Evolutionary conservation across 768 basidiomycete genomes (phyloP), one percentile per base, ranked within the genome.

Genomic region (Pulveroboletus frians): DNA sequence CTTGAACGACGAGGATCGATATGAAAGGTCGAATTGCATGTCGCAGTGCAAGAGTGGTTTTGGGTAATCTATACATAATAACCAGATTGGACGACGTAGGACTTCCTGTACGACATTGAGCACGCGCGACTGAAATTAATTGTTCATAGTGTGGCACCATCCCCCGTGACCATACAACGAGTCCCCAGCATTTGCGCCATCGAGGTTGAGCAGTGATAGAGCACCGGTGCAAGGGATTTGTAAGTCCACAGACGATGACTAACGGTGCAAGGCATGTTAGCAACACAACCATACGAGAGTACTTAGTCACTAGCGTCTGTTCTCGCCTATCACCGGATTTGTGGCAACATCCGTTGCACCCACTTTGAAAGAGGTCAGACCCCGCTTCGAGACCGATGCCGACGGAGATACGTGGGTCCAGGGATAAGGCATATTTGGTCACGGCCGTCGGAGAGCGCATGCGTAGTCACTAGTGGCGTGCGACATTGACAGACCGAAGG

Each of bases 71-170:
- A 14, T 47, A 23, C 38, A 47, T 49, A 26, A 26, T 26, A 49
- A 56, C 47, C 35, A 34, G 37, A 47, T 21, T 32, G 27, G 27
- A 35, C 6, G 35, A 15, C 14, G n/a, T 32, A 17, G 17, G n/a
- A 34, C 14, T 48, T 41, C 21, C 56, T 61, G 60, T 62, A 47
- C 36, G 39, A 38, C 39, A 57, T 40, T 20, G 21, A 41, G 20
- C 27, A 45, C 15, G 20, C 13, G 18, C 13, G 17, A 40, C 37
- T 18, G 9, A 8, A 30, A 41, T 37, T 15, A 30, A 41, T 37
- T 15, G 44, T 34, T 27, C 35, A 31, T 26, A 30, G 43, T n/a
- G 14, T 42, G 14, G 32, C 29, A 41, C 46, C 38, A 44, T 46
- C 27, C 46, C 27, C 5, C 38, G 26, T 43, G 20, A 49, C 50